These are phyloP conservation scores for Spencermartinsiella ligniputridi DNA, from an alignment of 1,139 yeast species.

Conservation along the genomic window DNA sequence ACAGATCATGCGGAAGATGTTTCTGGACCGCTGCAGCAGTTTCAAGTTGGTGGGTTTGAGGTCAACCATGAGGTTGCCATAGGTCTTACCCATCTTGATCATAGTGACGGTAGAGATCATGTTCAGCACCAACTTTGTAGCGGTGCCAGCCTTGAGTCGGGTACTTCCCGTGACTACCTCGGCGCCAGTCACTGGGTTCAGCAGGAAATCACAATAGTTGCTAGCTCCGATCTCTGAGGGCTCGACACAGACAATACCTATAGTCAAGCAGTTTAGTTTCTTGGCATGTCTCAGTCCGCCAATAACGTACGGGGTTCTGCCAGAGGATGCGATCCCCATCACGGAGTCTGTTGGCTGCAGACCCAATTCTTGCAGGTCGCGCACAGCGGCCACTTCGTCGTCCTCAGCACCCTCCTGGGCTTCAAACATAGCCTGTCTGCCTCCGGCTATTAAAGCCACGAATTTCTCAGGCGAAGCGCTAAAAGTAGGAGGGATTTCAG, in stretches of 20 bases:
- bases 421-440: constrained; percentile 29
- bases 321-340: constrained; percentile 29
- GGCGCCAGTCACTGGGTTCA: constrained; percentile 26
- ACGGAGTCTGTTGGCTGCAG: constrained; percentile 23
- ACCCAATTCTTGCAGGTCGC: constrained; percentile 17
- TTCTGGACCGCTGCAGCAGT: constrained; percentile 21
- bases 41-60: constrained; percentile 24
- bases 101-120: constrained; percentile 27
- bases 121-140: constrained; percentile 28
- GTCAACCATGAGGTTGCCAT: constrained; percentile 29
- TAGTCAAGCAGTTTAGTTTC: constrained; percentile 21
- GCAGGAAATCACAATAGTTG: constrained; percentile 19
- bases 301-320: constrained; percentile 29
- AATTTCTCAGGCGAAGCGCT: constrained; percentile 30
- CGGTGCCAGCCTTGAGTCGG: constrained; percentile 30
- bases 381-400: constrained; percentile 14
- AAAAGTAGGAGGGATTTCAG: constrained; percentile 34
- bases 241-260: constrained; percentile 25
- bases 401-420: constrained; percentile 34
- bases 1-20: constrained; percentile 21
- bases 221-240: constrained; percentile 20
- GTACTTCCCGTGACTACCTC: constrained; percentile 29
- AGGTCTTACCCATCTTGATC: constrained; percentile 28
- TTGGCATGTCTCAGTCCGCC: constrained; percentile 22
- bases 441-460: constrained; percentile 33